Evolutionary conservation across 2,329 filamentous ascomycete species (phyloP).

Genomic region (Cladosporium phlei): DNA sequence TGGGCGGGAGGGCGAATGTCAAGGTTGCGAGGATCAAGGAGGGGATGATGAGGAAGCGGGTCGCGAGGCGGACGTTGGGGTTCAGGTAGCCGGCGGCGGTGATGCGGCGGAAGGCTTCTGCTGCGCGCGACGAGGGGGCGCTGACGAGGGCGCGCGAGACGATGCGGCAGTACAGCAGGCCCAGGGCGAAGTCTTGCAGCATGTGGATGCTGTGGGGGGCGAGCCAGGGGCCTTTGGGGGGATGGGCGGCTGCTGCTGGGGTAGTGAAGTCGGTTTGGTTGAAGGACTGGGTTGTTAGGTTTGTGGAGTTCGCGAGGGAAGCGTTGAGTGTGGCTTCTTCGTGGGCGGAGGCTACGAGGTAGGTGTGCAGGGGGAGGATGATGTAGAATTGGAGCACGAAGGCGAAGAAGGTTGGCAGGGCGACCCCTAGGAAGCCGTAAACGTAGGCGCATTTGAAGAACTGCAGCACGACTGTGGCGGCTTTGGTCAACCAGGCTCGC

Average conservation of each 20-base stretch:
- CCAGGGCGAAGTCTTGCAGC: slow-evolving; percentile 90
- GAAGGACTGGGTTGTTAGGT: not conserved
- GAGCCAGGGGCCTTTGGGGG: slow-evolving; percentile 14
- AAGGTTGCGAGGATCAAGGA: slow-evolving; percentile 56
- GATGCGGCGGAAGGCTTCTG: slow-evolving; percentile 67
- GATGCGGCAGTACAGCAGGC: slow-evolving; percentile 84
- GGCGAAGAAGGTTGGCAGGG: slow-evolving; percentile 76
- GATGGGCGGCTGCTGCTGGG: slow-evolving; percentile 17
- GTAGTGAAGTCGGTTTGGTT: not conserved
- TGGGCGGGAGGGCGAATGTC: slow-evolving; percentile 62
- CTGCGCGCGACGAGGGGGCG: slow-evolving; percentile 64
- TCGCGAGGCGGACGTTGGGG: slow-evolving; percentile 74
- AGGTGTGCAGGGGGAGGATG: slow-evolving; percentile 79
- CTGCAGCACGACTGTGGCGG: slow-evolving; percentile 27
- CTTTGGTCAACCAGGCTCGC: slow-evolving; percentile 21
- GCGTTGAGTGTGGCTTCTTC: slow-evolving; percentile 17
- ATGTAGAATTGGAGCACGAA: slow-evolving; percentile 82
- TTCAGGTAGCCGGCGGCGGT: slow-evolving; percentile 66
- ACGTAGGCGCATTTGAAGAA: slow-evolving; percentile 64
- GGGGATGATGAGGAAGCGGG: slow-evolving; percentile 80
- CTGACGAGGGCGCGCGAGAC: slow-evolving; percentile 61
- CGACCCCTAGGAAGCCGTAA: slow-evolving; percentile 66
- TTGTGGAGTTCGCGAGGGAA: slow-evolving; percentile 2
- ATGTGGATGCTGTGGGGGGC: slow-evolving; percentile 71
- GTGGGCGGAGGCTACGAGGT: slow-evolving; percentile 34